Evolutionary conservation across 257 asterid genomes (phyloP), one percentile per base, ranked within the genome.

Genomic region (Nicotiana knightiana): DNA sequence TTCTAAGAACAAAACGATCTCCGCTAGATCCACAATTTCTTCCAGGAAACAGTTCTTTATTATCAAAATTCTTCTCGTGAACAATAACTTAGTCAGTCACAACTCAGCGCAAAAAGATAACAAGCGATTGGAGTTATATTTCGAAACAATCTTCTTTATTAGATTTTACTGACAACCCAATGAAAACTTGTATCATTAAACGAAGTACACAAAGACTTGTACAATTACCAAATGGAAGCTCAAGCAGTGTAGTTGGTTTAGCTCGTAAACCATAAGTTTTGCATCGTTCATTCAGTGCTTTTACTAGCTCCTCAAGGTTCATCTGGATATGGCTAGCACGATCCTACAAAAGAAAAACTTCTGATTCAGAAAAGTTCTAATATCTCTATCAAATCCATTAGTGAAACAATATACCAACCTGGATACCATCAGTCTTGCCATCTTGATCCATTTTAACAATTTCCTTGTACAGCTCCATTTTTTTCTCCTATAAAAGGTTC

Each of bases 211-310:
- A 64, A 28, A 33, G 46, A 61, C 67, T 43, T 10, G 37, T 26
- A 83, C 5, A 76, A 81, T 61, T 93, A 95, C 99, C 99, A 90
- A 93, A 95, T 67, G 99, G 99, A 86, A 95, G 98, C 88, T 92
- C 97, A 77, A 95, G 89, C 75, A 95, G 89, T 76, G 97, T 87
- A 67, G 93, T 95, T 85, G 99, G 98, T 86, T 96, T 96, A 85
- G 92, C 92, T 55, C 97, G 98, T 51, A 96, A 80, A 79, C 98
- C 98, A 90, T 96, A 94, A 86, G 97, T 90, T 87, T 96, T 94
- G 93, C 97, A 93, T 55, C 94, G 93, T 81, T 94, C 98, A 85
- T 90, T 96, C 91, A 94, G 87, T 33, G 94, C 77, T 86, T 91
- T 96, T 51, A 96, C 94, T 46, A 92, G 97, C 76, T 89, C 96